A percentile compares a stretch with the other conserved stretches of the same genome.
Conservation (phyloP, 2,329 filamentous ascomycete genomes). For the Cladorrhinum sp. region DNA sequence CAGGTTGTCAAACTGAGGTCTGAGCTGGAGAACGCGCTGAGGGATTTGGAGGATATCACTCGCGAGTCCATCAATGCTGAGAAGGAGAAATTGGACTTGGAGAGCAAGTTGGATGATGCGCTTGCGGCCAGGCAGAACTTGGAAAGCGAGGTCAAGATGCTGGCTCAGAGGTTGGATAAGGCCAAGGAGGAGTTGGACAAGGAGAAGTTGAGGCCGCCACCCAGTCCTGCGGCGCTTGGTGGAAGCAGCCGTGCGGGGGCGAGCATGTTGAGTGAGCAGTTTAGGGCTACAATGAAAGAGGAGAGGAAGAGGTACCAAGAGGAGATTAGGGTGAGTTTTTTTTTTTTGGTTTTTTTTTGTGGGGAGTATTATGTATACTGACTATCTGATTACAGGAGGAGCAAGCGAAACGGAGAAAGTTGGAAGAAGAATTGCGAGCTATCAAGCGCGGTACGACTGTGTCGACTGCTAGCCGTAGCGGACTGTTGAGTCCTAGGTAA, state of each 20-base stretch:
- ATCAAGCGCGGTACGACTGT: conserved; percentile 31
- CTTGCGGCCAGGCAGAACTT: conserved; percentile 35
- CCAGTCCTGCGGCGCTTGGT: conserved; percentile 23
- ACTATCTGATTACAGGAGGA: conserved; percentile 42
- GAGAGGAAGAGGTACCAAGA: conserved; percentile 57
- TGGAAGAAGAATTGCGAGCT: conserved; percentile 50
- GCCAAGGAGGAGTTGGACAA: conserved; percentile 52
- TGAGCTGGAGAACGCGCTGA: conserved; percentile 49
- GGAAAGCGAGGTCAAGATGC: conserved; percentile 38
- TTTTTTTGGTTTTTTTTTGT: neutral
- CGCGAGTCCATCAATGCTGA: conserved; percentile 50
- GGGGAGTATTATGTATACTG: conserved; percentile 1
- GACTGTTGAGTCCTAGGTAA: conserved; percentile 6
- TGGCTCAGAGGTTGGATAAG: conserved; percentile 41
- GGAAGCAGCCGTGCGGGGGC: conserved; percentile 43
- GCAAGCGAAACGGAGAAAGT: conserved; percentile 44
- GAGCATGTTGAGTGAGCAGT: conserved; percentile 54
- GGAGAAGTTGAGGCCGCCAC: conserved; percentile 44
- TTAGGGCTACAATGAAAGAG: conserved; percentile 53
- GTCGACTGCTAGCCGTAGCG: neutral
- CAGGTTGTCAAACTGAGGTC: conserved; percentile 50
- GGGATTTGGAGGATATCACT: conserved; percentile 53
- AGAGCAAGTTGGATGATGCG: conserved; percentile 41
- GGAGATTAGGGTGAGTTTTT: conserved; percentile 45
- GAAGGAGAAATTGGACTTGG: conserved; percentile 47